Percentiles rank a stretch among this genome's conserved stretches.
phyloP scores from a whole-genome alignment of 208 protist genomes.

The Naegleria lovaniensis region DNA sequence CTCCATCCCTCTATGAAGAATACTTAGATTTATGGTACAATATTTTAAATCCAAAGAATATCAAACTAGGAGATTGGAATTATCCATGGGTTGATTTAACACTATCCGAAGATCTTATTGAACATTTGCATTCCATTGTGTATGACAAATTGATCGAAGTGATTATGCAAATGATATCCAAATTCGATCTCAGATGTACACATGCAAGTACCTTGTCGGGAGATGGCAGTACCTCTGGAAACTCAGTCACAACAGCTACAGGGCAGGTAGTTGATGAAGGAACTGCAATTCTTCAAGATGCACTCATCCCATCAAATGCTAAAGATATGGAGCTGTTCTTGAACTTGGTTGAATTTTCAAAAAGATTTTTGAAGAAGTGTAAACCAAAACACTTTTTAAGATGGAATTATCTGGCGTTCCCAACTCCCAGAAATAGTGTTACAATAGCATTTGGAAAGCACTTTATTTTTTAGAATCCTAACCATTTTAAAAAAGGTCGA shows the following conservation, averaged over 20 bases:
- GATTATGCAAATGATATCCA: slow-evolving; percentile 16
- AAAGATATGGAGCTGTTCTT: slow-evolving; percentile 43
- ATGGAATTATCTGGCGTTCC: no score
- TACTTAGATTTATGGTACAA: slow-evolving; percentile 25
- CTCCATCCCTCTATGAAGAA: background rate
- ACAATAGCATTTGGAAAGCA: no score
- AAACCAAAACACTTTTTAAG: background rate
- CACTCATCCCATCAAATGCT: background rate
- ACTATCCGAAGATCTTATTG: background rate
- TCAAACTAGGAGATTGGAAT: background rate
- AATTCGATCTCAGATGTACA: slow-evolving; percentile 28
- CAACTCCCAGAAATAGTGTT: no score
- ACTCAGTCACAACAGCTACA: slow-evolving; percentile 13
- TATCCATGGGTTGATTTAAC: slow-evolving; percentile 32
- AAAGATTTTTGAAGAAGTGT: background rate
- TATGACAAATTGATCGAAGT: slow-evolving; percentile 27
- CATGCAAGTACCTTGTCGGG: background rate
- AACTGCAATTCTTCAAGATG: background rate
- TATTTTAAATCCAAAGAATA: slow-evolving; percentile 19
- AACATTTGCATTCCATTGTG: background rate
- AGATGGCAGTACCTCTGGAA: background rate
- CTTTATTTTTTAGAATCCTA: no score
- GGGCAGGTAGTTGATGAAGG: no score
- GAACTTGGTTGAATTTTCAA: slow-evolving; percentile 33
- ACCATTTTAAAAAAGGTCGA: no score